Evolutionary conservation across 1,284 basidiomycete species (phyloP).

Genomic region (Austroboletus olivaceoglutinosus): DNA sequence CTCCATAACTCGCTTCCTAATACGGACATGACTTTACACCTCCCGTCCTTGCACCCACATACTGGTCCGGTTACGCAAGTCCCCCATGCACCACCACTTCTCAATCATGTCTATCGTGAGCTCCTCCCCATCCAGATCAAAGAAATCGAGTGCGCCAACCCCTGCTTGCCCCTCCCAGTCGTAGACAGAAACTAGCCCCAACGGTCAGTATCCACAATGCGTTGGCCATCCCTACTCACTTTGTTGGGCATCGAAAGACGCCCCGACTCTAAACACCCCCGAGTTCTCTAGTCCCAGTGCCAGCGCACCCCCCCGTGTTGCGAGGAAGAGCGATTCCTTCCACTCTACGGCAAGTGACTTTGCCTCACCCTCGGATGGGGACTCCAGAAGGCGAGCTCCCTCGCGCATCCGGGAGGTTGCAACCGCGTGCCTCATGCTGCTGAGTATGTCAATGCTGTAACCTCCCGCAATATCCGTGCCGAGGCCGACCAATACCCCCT

Average conservation of each 20-base stretch:
- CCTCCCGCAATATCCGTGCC: constrained; percentile 86
- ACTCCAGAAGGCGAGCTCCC: constrained; percentile 43
- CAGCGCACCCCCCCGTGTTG: constrained; percentile 71
- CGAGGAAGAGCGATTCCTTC: constrained; percentile 77
- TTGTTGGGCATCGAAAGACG: constrained; percentile 79
- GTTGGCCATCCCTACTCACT: constrained; percentile 45
- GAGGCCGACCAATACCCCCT: constrained; percentile 67
- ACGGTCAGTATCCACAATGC: not conserved
- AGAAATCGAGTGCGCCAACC: constrained; percentile 66
- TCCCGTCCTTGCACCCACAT: constrained; percentile 73
- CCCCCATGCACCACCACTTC: constrained; percentile 87
- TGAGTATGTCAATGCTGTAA: constrained; percentile 75
- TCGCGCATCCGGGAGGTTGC: constrained; percentile 70
- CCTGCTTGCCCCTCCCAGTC: constrained; percentile 61
- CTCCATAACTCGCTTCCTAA: constrained; percentile 1
- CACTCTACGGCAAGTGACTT: constrained; percentile 58
- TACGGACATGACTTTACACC: constrained; percentile 8
- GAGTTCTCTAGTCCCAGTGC: constrained; percentile 55
- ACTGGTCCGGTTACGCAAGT: constrained; percentile 56
- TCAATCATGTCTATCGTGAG: constrained; percentile 63
- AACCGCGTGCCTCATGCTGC: constrained; percentile 75
- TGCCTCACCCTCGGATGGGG: constrained; percentile 11
- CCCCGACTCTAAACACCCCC: constrained; percentile 63
- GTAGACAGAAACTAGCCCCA: constrained; percentile 48
- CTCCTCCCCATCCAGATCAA: constrained; percentile 43